Conservation (phyloP, 768 basidiomycete species). For the Serendipita sp. region DNA sequence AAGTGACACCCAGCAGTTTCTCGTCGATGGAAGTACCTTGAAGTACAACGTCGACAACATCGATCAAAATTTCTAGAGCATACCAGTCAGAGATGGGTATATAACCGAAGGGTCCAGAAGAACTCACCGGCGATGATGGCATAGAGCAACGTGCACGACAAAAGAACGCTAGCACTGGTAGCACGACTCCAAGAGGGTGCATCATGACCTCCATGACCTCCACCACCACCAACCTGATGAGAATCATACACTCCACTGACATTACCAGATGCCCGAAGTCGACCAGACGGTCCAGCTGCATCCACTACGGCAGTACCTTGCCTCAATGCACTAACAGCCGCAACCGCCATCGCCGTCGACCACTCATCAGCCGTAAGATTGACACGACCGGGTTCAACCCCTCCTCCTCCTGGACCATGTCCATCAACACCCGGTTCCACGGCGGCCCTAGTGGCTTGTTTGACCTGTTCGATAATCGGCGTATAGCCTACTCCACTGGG, state of each 20-base stretch:
- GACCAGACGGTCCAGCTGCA: constrained; percentile 18
- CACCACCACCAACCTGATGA: constrained; percentile 24
- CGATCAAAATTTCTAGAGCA: constrained; percentile 71
- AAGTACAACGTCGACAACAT: constrained; percentile 88
- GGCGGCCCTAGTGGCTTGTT: constrained; percentile 50
- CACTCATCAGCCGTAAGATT: constrained; percentile 75
- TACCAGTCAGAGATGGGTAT: neutral
- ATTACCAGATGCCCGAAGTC: neutral
- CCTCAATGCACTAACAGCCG: constrained; percentile 77
- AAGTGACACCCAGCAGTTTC: constrained; percentile 90
- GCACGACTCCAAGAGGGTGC: constrained; percentile 90
- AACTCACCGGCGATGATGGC: constrained; percentile 84
- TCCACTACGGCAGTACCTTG: constrained; percentile 37
- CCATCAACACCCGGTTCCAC: constrained; percentile 23
- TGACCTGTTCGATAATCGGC: constrained; percentile 64
- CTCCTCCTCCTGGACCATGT: neutral
- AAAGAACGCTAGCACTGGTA: constrained; percentile 75
- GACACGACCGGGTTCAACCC: neutral
- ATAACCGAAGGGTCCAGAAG: neutral
- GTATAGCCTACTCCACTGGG: constrained; percentile 20
- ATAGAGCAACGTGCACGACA: constrained; percentile 83
- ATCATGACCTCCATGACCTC: constrained; percentile 72
- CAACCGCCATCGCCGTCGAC: constrained; percentile 83
- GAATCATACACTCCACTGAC: neutral
- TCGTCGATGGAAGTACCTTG: constrained; percentile 86